phyloP scores from a whole-genome alignment of 371 early-diverging fungal species.

The Capillidium rhysosporum region DNA sequence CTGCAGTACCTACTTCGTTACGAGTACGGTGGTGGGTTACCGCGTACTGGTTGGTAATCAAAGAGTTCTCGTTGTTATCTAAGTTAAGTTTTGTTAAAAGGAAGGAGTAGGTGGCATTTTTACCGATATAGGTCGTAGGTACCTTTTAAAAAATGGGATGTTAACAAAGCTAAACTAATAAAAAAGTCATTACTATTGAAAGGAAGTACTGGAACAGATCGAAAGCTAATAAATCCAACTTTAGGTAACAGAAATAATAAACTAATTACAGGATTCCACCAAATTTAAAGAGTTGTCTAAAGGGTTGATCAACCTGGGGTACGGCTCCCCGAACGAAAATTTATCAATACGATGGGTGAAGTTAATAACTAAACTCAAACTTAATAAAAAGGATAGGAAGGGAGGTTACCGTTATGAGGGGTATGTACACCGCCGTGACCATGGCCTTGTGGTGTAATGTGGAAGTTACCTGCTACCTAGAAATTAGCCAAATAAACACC shows the following conservation, averaged over 20 bases:
- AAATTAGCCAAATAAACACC: too few relatives aligned
- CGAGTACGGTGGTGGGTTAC: constrained; percentile 53
- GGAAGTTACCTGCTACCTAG: constrained; percentile 57
- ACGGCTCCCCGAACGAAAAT: constrained; percentile 69
- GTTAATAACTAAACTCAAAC: constrained; percentile 47
- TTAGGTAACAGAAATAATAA: not conserved
- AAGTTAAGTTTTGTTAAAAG: too few relatives aligned
- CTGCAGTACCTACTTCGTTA: constrained; percentile 16
- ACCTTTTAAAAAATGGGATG: constrained; percentile 14
- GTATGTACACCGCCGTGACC: constrained; percentile 54
- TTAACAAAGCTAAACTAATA: too few relatives aligned
- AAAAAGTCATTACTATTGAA: constrained; percentile 28
- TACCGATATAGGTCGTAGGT: constrained; percentile 62
- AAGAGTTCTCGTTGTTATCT: constrained; percentile 20
- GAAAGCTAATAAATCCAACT: constrained; percentile 20
- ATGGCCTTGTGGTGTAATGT: constrained; percentile 76
- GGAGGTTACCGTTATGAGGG: constrained; percentile 36
- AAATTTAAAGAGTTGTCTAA: constrained; percentile 58
- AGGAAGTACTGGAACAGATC: constrained; percentile 68
- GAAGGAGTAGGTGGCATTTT: constrained; percentile 19
- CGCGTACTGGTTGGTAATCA: constrained; percentile 80
- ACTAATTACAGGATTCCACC: constrained; percentile 25
- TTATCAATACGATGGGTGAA: constrained; percentile 85
- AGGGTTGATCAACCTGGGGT: constrained; percentile 70
- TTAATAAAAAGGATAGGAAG: not conserved